A percentile compares a stretch with the other conserved stretches of the same genome.
Conservation (phyloP, 176 grass and related monocot genomes). For the Leersia perrieri region DNA sequence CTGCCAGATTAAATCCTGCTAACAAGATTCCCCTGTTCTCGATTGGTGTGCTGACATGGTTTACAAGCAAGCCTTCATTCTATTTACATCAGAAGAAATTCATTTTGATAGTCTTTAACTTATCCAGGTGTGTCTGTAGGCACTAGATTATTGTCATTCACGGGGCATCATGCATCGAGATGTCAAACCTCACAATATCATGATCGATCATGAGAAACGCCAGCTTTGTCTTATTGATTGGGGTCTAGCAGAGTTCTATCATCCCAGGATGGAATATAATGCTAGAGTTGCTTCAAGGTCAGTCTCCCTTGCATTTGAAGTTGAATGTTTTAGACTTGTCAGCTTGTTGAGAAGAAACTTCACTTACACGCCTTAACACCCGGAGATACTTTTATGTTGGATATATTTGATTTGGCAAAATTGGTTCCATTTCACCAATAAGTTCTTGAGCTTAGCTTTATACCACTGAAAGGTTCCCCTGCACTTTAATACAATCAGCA, state of each 20-base stretch:
- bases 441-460: too few relatives aligned
- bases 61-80: background rate
- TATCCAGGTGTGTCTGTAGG: conserved; percentile 81
- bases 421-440: too few relatives aligned
- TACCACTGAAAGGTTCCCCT: too few relatives aligned
- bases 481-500: too few relatives aligned
- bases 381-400: background rate
- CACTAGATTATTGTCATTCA: conserved; percentile 94
- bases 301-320: conserved; percentile 9
- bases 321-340: background rate
- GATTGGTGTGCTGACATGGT: background rate
- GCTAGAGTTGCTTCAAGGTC: conserved; percentile 96
- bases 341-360: background rate
- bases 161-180: conserved; percentile 96
- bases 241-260: conserved; percentile 97
- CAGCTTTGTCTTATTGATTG: conserved; percentile 95
- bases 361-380: background rate
- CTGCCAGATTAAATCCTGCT: background rate
- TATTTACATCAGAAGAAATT: conserved; percentile 23
- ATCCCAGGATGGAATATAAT: conserved; percentile 92
- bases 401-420: background rate
- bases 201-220: conserved; percentile 89
- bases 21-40: background rate
- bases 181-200: conserved; percentile 95
- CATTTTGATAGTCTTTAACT: conserved; percentile 46